These are phyloP conservation scores for Mycena sp. DNA, from an alignment of 1,284 basidiomycete species.

Conservation along the genomic window DNA sequence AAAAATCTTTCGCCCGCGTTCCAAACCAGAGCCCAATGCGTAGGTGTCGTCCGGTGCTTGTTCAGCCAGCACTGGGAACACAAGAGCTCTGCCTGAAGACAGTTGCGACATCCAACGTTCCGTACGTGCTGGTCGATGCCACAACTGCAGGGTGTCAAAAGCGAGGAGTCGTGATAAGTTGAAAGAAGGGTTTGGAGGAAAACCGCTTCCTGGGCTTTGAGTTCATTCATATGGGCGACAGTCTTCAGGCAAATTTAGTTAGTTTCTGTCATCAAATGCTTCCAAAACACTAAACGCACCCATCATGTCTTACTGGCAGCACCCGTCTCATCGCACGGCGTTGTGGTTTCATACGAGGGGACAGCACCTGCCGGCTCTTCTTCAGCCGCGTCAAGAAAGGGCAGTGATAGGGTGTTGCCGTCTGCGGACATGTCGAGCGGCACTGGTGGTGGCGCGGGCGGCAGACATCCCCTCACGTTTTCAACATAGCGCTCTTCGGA, in stretches of 20 bases:
- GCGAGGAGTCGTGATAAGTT: not conserved
- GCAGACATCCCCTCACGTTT: no score
- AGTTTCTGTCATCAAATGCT: not conserved
- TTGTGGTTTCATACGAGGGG: no score
- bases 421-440: not conserved
- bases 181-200: not conserved
- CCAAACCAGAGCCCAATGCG: conserved; percentile 4
- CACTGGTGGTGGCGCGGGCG: not conserved
- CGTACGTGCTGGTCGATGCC: not conserved
- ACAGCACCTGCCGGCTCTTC: not conserved
- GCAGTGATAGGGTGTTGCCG: not conserved
- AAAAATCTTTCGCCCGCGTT: not conserved
- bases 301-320: not conserved
- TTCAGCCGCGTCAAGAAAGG: not conserved
- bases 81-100: not conserved
- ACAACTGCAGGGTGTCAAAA: not conserved
- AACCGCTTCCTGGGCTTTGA: not conserved
- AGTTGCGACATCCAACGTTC: not conserved
- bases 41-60: not conserved
- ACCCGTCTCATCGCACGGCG: no score
- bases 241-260: not conserved
- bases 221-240: no score
- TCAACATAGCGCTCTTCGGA: not conserved
- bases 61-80: not conserved
- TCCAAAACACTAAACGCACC: not conserved